phyloP scores from a whole-genome alignment of 805 yeast species.

The Pichia heedii region DNA sequence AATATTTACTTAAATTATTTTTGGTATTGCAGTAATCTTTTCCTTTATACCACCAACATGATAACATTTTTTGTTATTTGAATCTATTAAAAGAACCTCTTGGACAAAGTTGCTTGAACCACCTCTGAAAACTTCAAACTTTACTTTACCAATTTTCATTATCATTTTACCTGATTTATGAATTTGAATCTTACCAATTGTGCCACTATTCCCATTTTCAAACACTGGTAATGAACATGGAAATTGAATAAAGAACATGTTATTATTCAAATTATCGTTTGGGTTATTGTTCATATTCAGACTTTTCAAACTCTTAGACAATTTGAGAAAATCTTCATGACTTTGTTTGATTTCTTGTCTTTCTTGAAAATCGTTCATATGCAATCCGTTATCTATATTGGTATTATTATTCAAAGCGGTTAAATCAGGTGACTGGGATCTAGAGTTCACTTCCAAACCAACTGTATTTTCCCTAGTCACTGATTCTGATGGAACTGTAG shows the following conservation, averaged over 20 bases:
- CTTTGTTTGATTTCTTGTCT: slow-evolving; percentile 29
- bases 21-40: slow-evolving; percentile 53
- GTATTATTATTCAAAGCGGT: neutral
- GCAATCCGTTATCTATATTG: slow-evolving; percentile 7
- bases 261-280: slow-evolving; percentile 3
- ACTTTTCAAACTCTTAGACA: slow-evolving; percentile 10
- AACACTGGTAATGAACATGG: slow-evolving; percentile 24
- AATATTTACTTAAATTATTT: neutral
- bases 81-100: slow-evolving; percentile 45
- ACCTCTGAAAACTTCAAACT: slow-evolving; percentile 65
- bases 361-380: slow-evolving; percentile 24
- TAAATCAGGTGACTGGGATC: slow-evolving; percentile 6
- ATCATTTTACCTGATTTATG: slow-evolving; percentile 82
- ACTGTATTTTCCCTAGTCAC: slow-evolving; percentile 19
- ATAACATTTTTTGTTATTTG: slow-evolving; percentile 33
- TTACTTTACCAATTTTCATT: slow-evolving; percentile 60
- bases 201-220: slow-evolving; percentile 35
- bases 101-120: slow-evolving; percentile 62
- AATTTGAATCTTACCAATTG: slow-evolving; percentile 61
- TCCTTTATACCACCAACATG: slow-evolving; percentile 48
- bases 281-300: slow-evolving; percentile 6
- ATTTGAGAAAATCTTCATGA: slow-evolving; percentile 29
- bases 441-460: neutral
- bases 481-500: slow-evolving; percentile 18
- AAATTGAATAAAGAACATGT: slow-evolving; percentile 23